Base-by-base conservation (phyloP, 352 stramenopile genomes). In the Peronospora belbahrii region DNA sequence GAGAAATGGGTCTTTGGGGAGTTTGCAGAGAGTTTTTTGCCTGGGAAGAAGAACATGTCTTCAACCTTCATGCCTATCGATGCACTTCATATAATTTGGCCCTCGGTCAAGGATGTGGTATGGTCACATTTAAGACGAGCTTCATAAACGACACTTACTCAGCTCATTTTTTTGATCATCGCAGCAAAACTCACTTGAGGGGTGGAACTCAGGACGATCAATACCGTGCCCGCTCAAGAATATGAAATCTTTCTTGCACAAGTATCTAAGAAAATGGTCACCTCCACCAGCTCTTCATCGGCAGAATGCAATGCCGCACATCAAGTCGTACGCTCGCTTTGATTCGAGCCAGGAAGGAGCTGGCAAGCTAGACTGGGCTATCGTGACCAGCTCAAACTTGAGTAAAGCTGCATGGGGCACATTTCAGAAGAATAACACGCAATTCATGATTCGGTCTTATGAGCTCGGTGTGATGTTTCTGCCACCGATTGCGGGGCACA, bases 231-330 rank as follows among this genome's bases (percentile, higher is more conserved):
- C 78, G 3, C 44, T 88, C 11, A 92, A 92, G 46, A 92, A 92
- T 49, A 83, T 92, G 67, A 92, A 92, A 48, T 56, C 77, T 4
- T 92, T 92, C 48, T 53, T 92, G 27, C 81, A 92, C 66, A 89
- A 88, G 34, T 88, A 86, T 47, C 53, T 92, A 13, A 64, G 81
- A 36, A 85, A 83, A 37, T 92, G 81, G 81, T 72, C 65, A 13
- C 81, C 81, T 13, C 74, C 75, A 0, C 8, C 39, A 1, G 31
- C 27, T 19, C 46, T 92, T 19, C 64, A 86, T 27, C 81, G 81
- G 2, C 63, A 86, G 51, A 83, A 82, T 22, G 81, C 72, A 4
- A 89, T 92, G 78, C 81, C 81, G 8, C 81, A 92, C 46, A 88
- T 89, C 55, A 92, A 92, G 53, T 74, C 70, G 23, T 88, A 87